Conservation (phyloP, 2,329 filamentous ascomycete genomes). For the Pseudonectria foliicola region DNA sequence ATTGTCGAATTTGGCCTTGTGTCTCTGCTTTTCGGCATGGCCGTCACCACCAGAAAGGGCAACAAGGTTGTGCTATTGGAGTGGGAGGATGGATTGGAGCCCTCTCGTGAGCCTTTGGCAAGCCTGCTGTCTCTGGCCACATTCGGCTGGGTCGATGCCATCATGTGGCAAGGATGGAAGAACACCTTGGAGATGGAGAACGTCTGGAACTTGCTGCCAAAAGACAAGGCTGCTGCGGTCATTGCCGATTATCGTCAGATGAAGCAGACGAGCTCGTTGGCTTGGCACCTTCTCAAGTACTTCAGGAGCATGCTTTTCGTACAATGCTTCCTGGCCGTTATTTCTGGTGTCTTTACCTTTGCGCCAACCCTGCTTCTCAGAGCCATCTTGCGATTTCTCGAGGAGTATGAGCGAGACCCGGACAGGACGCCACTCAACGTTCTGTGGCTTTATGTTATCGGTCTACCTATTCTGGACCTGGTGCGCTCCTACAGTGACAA, state of each 20-base stretch:
- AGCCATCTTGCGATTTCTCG: slow-evolving; percentile 55
- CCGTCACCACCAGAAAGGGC: slow-evolving; percentile 78
- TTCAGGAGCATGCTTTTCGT: slow-evolving; percentile 70
- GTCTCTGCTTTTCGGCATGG: slow-evolving; percentile 66
- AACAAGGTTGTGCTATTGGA: slow-evolving; percentile 85
- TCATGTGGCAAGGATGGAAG: slow-evolving; percentile 84
- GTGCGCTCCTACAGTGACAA: slow-evolving; percentile 77
- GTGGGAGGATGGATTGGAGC: slow-evolving; percentile 81
- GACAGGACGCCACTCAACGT: slow-evolving; percentile 71
- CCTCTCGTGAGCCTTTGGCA: slow-evolving; percentile 78
- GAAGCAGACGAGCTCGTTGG: slow-evolving; percentile 72
- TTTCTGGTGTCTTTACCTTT: slow-evolving; percentile 81
- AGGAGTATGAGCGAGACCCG: slow-evolving; percentile 82
- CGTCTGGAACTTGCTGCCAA: slow-evolving; percentile 86
- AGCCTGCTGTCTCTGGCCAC: slow-evolving; percentile 83
- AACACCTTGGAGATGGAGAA: slow-evolving; percentile 74
- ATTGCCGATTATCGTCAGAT: slow-evolving; percentile 77
- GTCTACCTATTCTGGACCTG: slow-evolving; percentile 77
- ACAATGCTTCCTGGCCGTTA: slow-evolving; percentile 72
- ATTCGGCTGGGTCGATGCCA: slow-evolving; percentile 83
- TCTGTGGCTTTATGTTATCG: slow-evolving; percentile 90
- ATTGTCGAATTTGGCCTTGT: slow-evolving; percentile 69
- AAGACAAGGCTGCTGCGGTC: slow-evolving; percentile 78
- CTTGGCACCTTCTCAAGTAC: slow-evolving; percentile 74
- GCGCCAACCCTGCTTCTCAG: slow-evolving; percentile 85